Evolutionary conservation across 2,329 filamentous ascomycete species (phyloP).

Genomic region (Atkinsonella texensis): DNA sequence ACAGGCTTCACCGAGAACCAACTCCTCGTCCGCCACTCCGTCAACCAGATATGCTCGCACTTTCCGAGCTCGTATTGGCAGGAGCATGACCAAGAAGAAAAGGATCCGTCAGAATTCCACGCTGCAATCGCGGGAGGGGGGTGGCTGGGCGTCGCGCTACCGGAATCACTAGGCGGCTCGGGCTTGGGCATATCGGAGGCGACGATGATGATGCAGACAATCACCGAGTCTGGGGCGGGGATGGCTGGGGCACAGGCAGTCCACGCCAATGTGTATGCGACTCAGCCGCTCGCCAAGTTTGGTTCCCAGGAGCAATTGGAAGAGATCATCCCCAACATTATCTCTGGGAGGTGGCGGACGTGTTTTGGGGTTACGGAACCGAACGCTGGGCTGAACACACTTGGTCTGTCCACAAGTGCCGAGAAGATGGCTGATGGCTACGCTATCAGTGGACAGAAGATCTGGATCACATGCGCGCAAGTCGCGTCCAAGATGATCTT

Average conservation of each 20-base stretch:
- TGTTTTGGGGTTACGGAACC: conserved; percentile 85
- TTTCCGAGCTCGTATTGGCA: conserved; percentile 72
- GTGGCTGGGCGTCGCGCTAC: conserved; percentile 72
- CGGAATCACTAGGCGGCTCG: conserved; percentile 61
- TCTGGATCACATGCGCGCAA: conserved; percentile 81
- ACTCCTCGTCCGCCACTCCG: conserved; percentile 57
- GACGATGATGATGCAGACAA: conserved; percentile 79
- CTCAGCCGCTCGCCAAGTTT: conserved; percentile 63
- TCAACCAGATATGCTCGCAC: conserved; percentile 53
- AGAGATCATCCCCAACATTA: conserved; percentile 55
- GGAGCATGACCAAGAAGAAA: conserved; percentile 55
- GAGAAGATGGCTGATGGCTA: conserved; percentile 45
- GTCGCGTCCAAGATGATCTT: conserved; percentile 76
- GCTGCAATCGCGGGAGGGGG: conserved; percentile 61
- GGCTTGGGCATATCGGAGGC: conserved; percentile 71
- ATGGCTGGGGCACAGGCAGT: conserved; percentile 58
- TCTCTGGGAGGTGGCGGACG: conserved; percentile 56
- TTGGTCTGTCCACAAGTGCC: conserved; percentile 56
- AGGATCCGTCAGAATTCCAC: conserved; percentile 66
- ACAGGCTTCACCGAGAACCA: conserved; percentile 63
- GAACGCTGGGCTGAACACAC: conserved; percentile 66
- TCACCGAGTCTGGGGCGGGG: conserved; percentile 65
- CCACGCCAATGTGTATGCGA: conserved; percentile 61
- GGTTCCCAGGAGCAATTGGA: conserved; percentile 52
- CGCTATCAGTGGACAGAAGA: conserved; percentile 65